Conservation (phyloP, 169 alveolate genomes). For the Toxoplasma gondii region DNA sequence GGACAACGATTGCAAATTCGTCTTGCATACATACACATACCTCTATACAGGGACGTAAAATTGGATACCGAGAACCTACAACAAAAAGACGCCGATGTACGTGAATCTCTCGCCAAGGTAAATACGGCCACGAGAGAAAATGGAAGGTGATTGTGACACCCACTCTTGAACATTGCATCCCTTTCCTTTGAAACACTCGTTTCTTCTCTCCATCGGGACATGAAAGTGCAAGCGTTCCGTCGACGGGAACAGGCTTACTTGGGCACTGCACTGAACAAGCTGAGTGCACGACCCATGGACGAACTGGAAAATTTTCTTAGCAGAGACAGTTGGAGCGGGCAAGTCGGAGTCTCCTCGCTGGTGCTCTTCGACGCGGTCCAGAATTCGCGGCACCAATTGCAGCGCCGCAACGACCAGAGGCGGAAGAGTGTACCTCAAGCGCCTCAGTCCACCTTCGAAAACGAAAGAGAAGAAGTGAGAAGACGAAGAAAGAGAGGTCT, state of each 20-base stretch:
- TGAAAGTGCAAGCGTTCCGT: too few relatives aligned
- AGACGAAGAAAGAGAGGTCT: not conserved
- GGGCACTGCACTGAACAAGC: conserved; percentile 35
- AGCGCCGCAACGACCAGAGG: conserved; percentile 75
- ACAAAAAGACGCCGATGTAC: too few relatives aligned
- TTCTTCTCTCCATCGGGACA: too few relatives aligned
- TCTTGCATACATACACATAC: too few relatives aligned
- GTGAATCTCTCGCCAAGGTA: too few relatives aligned
- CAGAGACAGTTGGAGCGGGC: conserved; percentile 42
- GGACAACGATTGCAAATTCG: too few relatives aligned
- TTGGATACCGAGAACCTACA: too few relatives aligned
- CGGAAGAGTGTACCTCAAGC: conserved; percentile 75
- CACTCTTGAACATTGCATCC: too few relatives aligned
- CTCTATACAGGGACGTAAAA: too few relatives aligned
- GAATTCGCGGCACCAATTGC: conserved; percentile 65
- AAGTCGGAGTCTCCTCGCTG: conserved; percentile 18
- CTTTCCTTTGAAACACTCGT: too few relatives aligned
- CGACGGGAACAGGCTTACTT: not conserved
- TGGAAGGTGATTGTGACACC: too few relatives aligned
- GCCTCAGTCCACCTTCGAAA: conserved; percentile 70
- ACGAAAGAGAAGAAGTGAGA: not conserved
- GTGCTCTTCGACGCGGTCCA: conserved; percentile 26
- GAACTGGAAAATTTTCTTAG: conserved; percentile 71
- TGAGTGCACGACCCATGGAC: conserved; percentile 61
- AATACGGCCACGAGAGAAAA: too few relatives aligned